These are phyloP conservation scores for Dactylonectria estremocensis DNA, from an alignment of 2,329 filamentous ascomycete genomes.

Conservation along the genomic window DNA sequence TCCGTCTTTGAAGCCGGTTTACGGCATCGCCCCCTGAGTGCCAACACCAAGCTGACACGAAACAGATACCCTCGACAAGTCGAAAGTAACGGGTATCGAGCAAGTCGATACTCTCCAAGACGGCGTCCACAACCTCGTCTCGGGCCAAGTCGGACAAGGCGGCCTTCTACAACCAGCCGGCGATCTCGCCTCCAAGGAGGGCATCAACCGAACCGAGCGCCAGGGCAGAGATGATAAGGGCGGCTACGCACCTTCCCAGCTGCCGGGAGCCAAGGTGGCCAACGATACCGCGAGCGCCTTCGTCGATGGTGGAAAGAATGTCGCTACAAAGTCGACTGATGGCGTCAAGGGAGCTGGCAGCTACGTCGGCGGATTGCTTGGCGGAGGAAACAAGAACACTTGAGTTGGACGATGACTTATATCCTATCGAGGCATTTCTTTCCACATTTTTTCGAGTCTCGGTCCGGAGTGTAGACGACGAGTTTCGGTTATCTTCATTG, in stretches of 20 bases:
- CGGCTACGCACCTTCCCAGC: constrained; percentile 57
- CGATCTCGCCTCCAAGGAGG: constrained; percentile 74
- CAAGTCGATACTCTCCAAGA: constrained; percentile 80
- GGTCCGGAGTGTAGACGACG: too few relatives aligned
- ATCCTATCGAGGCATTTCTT: too few relatives aligned
- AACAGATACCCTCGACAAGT: constrained; percentile 76
- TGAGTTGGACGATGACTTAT: too few relatives aligned
- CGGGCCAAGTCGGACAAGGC: constrained; percentile 77
- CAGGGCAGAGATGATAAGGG: constrained; percentile 75
- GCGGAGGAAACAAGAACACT: constrained; percentile 48
- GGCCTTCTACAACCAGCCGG: constrained; percentile 77
- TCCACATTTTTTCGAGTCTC: too few relatives aligned
- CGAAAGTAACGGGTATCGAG: constrained; percentile 77
- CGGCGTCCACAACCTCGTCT: constrained; percentile 73
- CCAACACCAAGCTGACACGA: constrained; percentile 20
- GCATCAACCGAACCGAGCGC: constrained; percentile 75
- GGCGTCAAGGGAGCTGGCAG: constrained; percentile 51
- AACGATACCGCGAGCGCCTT: constrained; percentile 47
- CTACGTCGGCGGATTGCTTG: constrained; percentile 54
- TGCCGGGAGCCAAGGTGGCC: constrained; percentile 49
- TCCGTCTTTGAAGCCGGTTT: constrained; percentile 52
- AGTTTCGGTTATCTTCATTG: too few relatives aligned
- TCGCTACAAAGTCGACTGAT: constrained; percentile 44
- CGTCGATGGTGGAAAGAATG: constrained; percentile 52
- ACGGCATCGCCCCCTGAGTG: too few relatives aligned